Evolutionary conservation across 805 yeast genomes (phyloP).

Genomic region (Cyberlindnera misumaiensis): DNA sequence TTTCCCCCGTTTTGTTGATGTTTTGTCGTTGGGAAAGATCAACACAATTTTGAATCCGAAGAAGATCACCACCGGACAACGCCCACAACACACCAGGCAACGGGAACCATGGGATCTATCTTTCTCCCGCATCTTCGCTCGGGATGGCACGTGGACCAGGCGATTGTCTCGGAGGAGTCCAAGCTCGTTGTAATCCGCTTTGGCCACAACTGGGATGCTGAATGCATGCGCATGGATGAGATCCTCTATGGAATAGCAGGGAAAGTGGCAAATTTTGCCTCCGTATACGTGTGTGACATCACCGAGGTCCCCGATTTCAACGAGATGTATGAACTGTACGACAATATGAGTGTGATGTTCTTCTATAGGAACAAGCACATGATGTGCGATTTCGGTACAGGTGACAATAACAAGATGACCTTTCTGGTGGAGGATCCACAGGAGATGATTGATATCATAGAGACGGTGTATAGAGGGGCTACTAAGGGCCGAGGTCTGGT

Average conservation of each 20-base stretch:
- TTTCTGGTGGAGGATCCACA: slow-evolving; percentile 74
- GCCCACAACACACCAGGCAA: too few relatives aligned
- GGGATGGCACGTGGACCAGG: slow-evolving; percentile 97
- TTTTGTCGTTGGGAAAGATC: too few relatives aligned
- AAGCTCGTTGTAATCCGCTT: slow-evolving; percentile 82
- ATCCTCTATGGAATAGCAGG: slow-evolving; percentile 72
- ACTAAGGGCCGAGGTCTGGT: slow-evolving; percentile 89
- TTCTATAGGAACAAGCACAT: slow-evolving; percentile 89
- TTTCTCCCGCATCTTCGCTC: slow-evolving; percentile 74
- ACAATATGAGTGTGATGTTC: slow-evolving; percentile 90
- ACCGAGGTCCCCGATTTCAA: slow-evolving; percentile 88
- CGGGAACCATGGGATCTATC: slow-evolving; percentile 59
- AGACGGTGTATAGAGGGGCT: slow-evolving; percentile 87
- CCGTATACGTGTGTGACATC: slow-evolving; percentile 80
- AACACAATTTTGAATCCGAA: too few relatives aligned
- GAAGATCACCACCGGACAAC: too few relatives aligned
- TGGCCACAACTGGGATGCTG: slow-evolving; percentile 71
- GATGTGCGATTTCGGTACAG: slow-evolving; percentile 99
- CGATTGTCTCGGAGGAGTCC: slow-evolving; percentile 80
- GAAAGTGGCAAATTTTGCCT: slow-evolving; percentile 82
- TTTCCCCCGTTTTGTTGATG: too few relatives aligned
- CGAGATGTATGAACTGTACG: slow-evolving; percentile 81
- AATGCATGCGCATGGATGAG: slow-evolving; percentile 90
- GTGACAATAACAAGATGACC: slow-evolving; percentile 90
- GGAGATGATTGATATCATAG: slow-evolving; percentile 86